These are phyloP conservation scores for Acer saccharum DNA, from an alignment of 345 rosid genomes.

Conservation along the genomic window DNA sequence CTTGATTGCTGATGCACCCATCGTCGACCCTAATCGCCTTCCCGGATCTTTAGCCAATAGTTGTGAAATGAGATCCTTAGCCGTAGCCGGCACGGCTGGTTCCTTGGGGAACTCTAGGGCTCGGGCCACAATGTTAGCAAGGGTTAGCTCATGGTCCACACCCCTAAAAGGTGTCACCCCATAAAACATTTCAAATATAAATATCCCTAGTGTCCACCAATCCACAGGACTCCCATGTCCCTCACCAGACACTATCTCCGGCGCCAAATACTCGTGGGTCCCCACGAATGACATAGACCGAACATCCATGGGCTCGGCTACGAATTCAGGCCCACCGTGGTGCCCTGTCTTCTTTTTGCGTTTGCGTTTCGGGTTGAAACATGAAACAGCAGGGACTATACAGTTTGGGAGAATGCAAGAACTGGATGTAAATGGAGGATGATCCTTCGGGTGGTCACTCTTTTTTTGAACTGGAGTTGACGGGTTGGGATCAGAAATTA, in stretches of 20 bases:
- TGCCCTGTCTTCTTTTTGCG: conserved; percentile 64
- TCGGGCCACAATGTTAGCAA: conserved; percentile 90
- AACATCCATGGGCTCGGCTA: conserved; percentile 82
- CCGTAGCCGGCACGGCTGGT: conserved; percentile 55
- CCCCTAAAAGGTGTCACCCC: conserved; percentile 87
- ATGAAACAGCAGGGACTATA: conserved; percentile 85
- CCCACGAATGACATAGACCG: conserved; percentile 95
- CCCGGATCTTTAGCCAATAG: conserved; percentile 73
- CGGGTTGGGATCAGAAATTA: conserved; percentile 43
- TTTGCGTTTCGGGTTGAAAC: conserved; percentile 72
- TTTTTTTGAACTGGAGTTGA: conserved; percentile 26
- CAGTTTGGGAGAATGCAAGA: conserved; percentile 86
- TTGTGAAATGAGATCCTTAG: conserved; percentile 72
- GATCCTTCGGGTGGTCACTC: conserved; percentile 36
- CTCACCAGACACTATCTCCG: conserved; percentile 89
- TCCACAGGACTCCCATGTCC: conserved; percentile 90
- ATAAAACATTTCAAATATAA: conserved; percentile 74
- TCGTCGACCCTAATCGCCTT: conserved; percentile 72
- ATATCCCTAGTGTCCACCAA: conserved; percentile 97
- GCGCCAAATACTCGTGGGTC: conserved; percentile 92
- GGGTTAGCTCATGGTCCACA: conserved; percentile 82
- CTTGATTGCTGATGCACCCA: conserved; percentile 83
- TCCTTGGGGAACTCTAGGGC: conserved; percentile 91
- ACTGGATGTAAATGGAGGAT: conserved; percentile 54
- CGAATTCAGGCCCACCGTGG: conserved; percentile 66